These are phyloP conservation scores for Aspergillus bertholletiae DNA, from an alignment of 495 filamentous ascomycete species.

Conservation along the genomic window DNA sequence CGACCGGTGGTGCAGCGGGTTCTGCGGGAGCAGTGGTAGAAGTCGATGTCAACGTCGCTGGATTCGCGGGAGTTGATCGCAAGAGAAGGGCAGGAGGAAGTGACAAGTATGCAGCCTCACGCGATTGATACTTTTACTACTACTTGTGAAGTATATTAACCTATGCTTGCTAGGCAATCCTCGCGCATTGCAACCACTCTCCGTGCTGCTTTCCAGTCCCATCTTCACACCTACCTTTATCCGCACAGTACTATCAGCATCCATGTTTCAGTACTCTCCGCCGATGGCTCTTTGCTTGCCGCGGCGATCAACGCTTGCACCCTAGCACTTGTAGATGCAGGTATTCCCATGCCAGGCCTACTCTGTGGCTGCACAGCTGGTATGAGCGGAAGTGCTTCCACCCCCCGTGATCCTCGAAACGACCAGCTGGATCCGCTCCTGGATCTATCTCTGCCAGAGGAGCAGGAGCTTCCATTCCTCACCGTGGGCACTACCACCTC, in stretches of 20 bases:
- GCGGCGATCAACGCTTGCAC: conserved; percentile 89
- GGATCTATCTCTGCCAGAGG: conserved; percentile 82
- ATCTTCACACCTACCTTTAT: conserved; percentile 81
- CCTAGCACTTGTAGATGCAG: conserved; percentile 88
- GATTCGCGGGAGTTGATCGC: conserved; percentile 83
- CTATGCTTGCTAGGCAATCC: conserved; percentile 55
- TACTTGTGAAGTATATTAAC: conserved; percentile 14
- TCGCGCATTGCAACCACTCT: conserved; percentile 77
- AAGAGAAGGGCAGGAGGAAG: conserved; percentile 62
- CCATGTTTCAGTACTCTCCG: conserved; percentile 78
- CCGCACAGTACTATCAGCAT: conserved; percentile 83
- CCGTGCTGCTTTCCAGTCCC: conserved; percentile 64
- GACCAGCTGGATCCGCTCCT: conserved; percentile 82
- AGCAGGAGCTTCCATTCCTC: conserved; percentile 83
- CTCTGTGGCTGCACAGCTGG: conserved; percentile 85
- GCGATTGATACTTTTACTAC: neutral
- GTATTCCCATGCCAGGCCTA: conserved; percentile 90
- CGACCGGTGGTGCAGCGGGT: conserved; percentile 40
- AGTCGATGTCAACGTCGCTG: conserved; percentile 83
- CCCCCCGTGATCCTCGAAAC: conserved; percentile 46
- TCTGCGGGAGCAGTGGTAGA: conserved; percentile 58
- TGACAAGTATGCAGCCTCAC: conserved; percentile 62
- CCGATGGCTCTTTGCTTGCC: conserved; percentile 88
- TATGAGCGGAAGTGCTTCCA: conserved; percentile 61
- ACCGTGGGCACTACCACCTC: conserved; percentile 76